Percentiles rank a stretch among this genome's conserved stretches.
Conservation (phyloP, 2,329 filamentous ascomycete genomes). For the Byssothecium circinans region DNA sequence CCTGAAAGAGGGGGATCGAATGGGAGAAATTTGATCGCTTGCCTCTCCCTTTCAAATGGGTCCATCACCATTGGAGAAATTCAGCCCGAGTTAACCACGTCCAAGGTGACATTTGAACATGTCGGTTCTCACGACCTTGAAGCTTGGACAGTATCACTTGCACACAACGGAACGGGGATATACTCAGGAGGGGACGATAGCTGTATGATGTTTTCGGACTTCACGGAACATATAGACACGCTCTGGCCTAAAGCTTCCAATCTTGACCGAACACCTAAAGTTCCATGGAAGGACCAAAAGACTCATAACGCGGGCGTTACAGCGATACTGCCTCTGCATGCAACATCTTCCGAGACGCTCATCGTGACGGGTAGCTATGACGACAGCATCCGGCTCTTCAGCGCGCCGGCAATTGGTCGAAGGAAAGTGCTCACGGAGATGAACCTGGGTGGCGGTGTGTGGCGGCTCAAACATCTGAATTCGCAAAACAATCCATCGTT, state of each 20-base stretch:
- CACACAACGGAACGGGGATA: conserved; percentile 47
- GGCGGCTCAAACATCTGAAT: conserved; percentile 71
- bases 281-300: conserved; percentile 54
- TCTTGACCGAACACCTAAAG: conserved; percentile 12
- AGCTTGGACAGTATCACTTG: conserved; percentile 72
- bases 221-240: conserved; percentile 11
- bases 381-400: conserved; percentile 72
- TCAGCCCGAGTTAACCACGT: conserved; percentile 13
- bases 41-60: conserved; percentile 61
- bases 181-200: conserved; percentile 79
- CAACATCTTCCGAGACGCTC: conserved; percentile 40
- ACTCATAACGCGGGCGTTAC: conserved; percentile 84
- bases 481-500: conserved; percentile 20
- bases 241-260: conserved; percentile 5
- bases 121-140: conserved; percentile 59
- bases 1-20: conserved; percentile 58
- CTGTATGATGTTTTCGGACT: conserved; percentile 52
- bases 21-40: conserved; percentile 41
- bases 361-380: conserved; percentile 91
- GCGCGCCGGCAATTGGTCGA: conserved; percentile 43
- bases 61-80: conserved; percentile 51
- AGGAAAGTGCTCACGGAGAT: conserved; percentile 62
- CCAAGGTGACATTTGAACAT: conserved; percentile 1
- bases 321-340: conserved; percentile 71
- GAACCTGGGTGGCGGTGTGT: conserved; percentile 79